phyloP scores from a whole-genome alignment of 2,329 filamentous ascomycete genomes.

The Penicillium griseofulvum region DNA sequence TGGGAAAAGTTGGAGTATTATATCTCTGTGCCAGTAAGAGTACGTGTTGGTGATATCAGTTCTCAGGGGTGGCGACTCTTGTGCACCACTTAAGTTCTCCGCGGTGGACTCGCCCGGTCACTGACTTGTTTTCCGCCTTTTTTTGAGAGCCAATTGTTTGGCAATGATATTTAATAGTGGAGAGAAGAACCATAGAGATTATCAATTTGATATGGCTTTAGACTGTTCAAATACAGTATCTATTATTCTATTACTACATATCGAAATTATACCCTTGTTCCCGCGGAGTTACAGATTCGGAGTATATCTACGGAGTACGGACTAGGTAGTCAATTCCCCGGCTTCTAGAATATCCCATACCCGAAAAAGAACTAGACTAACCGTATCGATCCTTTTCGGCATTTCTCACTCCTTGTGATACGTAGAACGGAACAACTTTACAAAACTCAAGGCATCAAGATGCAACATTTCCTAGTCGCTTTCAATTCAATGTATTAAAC shows the following conservation, averaged over 20 bases:
- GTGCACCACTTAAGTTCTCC: conserved; percentile 17
- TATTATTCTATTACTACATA: background rate
- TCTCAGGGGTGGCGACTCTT: conserved; percentile 14
- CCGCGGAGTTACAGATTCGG: background rate
- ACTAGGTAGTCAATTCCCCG: too few species aligned
- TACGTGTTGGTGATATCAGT: conserved; percentile 16
- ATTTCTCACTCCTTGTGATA: background rate
- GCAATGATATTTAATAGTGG: conserved; percentile 24
- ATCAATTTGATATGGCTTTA: background rate
- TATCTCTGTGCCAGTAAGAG: conserved; percentile 2
- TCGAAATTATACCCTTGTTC: background rate
- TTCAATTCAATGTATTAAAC: background rate
- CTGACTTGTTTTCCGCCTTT: conserved; percentile 17
- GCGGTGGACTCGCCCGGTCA: conserved; percentile 16
- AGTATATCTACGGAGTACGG: too few species aligned
- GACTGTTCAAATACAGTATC: background rate
- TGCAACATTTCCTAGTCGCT: background rate
- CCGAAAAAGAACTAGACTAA: background rate
- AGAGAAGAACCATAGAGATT: conserved; percentile 2
- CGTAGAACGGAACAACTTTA: background rate
- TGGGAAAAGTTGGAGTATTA: background rate
- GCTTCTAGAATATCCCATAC: too few species aligned
- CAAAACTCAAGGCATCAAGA: background rate
- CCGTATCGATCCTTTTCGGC: background rate
- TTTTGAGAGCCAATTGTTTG: conserved; percentile 15